phyloP scores from a whole-genome alignment of 306 rosid genomes.

The Lagenaria siceraria region DNA sequence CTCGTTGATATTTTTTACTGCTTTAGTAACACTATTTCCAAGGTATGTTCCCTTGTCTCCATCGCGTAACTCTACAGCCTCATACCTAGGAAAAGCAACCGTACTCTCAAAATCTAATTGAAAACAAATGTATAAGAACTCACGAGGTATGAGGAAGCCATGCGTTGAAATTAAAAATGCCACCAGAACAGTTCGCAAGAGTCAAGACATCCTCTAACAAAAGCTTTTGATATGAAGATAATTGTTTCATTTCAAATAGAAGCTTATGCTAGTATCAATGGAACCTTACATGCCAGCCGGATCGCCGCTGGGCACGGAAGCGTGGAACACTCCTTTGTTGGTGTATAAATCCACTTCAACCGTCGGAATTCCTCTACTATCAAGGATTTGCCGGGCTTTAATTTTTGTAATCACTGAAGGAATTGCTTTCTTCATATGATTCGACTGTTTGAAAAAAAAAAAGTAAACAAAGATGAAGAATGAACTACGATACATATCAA shows the following conservation, averaged over 20 bases:
- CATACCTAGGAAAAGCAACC: constrained; percentile 45
- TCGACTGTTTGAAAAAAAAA: constrained; percentile 34
- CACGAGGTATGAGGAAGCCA: background rate
- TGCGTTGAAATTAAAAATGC: background rate
- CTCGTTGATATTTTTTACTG: constrained; percentile 77
- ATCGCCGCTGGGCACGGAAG: constrained; percentile 80
- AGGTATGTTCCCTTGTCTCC: constrained; percentile 81
- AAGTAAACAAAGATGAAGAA: background rate
- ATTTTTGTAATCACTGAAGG: constrained; percentile 65
- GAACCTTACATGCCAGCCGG: constrained; percentile 54
- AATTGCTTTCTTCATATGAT: constrained; percentile 63
- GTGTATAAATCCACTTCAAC: constrained; percentile 83
- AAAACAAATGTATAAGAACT: background rate
- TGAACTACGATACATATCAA: background rate
- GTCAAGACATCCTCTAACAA: background rate
- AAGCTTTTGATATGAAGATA: background rate
- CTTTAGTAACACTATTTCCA: constrained; percentile 72
- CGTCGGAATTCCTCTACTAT: constrained; percentile 94
- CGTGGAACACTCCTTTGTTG: constrained; percentile 68
- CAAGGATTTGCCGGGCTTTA: constrained; percentile 91
- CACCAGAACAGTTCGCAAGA: background rate
- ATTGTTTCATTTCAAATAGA: background rate
- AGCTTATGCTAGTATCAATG: background rate
- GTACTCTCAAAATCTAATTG: background rate
- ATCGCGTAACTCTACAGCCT: constrained; percentile 82